Evolutionary conservation across 164 flowering plant species (phyloP).

Genomic region (Buxus sempervirens): DNA sequence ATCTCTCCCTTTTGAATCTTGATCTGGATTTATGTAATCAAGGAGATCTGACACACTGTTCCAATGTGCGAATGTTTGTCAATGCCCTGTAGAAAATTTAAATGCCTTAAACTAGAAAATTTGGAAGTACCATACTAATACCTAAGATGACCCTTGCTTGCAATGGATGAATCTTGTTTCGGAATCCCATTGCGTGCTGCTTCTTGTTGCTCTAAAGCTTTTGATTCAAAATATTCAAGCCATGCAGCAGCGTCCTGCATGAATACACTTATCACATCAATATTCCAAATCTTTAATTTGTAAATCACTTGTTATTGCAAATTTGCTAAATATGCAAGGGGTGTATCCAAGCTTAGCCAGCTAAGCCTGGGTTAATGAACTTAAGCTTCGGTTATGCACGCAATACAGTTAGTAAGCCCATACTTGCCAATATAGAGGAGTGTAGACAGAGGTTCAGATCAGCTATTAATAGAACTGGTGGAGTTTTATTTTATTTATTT

Average conservation of each 20-base stretch:
- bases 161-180: slow-evolving; percentile 83
- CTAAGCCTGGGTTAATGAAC: too few species aligned
- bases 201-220: slow-evolving; percentile 89
- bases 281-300: background rate
- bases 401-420: too few species aligned
- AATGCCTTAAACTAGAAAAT: slow-evolving; percentile 20
- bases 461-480: too few species aligned
- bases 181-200: slow-evolving; percentile 83
- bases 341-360: too few species aligned
- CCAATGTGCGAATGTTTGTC: slow-evolving; percentile 22
- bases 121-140: slow-evolving; percentile 47
- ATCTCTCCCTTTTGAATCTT: slow-evolving; percentile 53
- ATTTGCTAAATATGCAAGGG: background rate
- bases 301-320: background rate
- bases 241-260: slow-evolving; percentile 92
- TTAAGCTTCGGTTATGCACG: too few species aligned
- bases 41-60: slow-evolving; percentile 94
- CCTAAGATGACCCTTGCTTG: slow-evolving; percentile 98
- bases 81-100: slow-evolving; percentile 1
- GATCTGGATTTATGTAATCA: slow-evolving; percentile 80
- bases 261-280: slow-evolving; percentile 3
- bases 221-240: slow-evolving; percentile 93
- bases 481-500: background rate
- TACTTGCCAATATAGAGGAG: too few species aligned
- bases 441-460: too few species aligned